Evolutionary conservation across 108 stramenopile genomes (phyloP), one percentile per base, ranked within the genome.

Genomic region (Stephanodiscus triporus): DNA sequence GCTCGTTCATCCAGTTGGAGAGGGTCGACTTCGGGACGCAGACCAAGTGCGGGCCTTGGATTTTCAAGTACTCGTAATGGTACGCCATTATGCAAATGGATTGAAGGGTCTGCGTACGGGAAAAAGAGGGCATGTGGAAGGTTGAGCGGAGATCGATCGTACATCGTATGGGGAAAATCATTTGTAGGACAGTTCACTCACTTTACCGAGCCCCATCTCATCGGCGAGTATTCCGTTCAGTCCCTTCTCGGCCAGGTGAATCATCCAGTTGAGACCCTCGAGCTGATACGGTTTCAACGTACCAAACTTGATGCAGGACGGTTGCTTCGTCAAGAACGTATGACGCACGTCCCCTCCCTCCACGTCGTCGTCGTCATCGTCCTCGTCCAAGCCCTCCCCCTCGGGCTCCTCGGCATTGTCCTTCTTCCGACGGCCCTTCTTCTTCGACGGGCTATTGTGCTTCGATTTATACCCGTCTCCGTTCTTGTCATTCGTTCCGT

Each of bases 1-100:
- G 73, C 82, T 99, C 99, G 73, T 98, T 98, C 89, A 93, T 92
- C 98, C 99, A 99, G 75, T 97, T 98, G 81, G 90, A 89, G 24
- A 99, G 92, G 1, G 98, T 98, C 13, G 92, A 93, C 86, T 98
- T 98, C 24, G 99, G 99, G 10, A 99, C 98, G 65, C 94, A 86
- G 70, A 99, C 83, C 23, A 99, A 77, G 86, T 98, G 98, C 4
- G 96, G 96, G 8, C 96, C 96, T 69, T 62, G 45, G 29, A 84
- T 77, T 53, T 79, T 73, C 37, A 83, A 66, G 76, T 80, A 89
- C 72, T 94, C 89, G 26, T 36, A 85, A 42, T 88, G 68, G 73
- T 96, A 95, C 16, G 91, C 92, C 45, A 99, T 72, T 70, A 98
- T 97, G 30, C 93, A 85, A 54, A 98, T 96, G 26, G 93, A 94